Conservation (phyloP, 1,284 basidiomycete genomes). For the Boletus albobrunnescens region DNA sequence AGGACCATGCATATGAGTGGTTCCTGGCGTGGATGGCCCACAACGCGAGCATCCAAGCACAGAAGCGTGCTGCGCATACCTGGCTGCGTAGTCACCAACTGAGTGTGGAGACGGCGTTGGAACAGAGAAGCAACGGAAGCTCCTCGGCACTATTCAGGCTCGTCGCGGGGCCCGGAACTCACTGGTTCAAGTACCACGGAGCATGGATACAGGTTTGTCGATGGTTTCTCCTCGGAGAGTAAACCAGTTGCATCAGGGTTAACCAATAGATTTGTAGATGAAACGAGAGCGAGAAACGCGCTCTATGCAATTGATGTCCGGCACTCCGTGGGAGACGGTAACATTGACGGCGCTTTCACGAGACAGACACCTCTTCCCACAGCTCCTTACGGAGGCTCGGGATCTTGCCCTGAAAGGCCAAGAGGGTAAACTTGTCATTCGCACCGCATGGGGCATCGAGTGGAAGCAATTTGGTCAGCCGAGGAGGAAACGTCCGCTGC, state of each 20-base stretch:
- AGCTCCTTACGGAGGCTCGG: conserved; percentile 83
- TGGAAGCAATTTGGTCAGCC: conserved; percentile 97
- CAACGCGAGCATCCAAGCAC: conserved; percentile 42
- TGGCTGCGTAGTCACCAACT: conserved; percentile 85
- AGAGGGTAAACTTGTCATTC: conserved; percentile 93
- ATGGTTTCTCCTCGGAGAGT: conserved; percentile 4
- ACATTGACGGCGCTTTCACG: conserved; percentile 90
- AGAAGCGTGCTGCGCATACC: conserved; percentile 34
- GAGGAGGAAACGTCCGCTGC: conserved; percentile 79
- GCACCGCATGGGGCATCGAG: conserved; percentile 94
- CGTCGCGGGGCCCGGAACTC: conserved; percentile 92
- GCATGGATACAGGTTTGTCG: conserved; percentile 91
- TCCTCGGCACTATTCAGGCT: conserved; percentile 86
- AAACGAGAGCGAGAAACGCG: conserved; percentile 92
- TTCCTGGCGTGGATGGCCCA: conserved; percentile 96
- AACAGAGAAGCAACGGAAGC: conserved; percentile 86
- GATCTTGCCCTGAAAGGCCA: conserved; percentile 82
- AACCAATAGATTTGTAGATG: conserved; percentile 49
- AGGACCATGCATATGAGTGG: conserved; percentile 95
- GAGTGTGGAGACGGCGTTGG: conserved; percentile 88
- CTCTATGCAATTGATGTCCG: conserved; percentile 87
- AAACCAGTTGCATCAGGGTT: conserved; percentile 5
- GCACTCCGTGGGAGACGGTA: conserved; percentile 96
- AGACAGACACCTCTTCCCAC: conserved; percentile 78
- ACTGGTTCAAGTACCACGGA: conserved; percentile 86